Conservation (phyloP, 257 asterid genomes). For the Gentiana straminea region DNA sequence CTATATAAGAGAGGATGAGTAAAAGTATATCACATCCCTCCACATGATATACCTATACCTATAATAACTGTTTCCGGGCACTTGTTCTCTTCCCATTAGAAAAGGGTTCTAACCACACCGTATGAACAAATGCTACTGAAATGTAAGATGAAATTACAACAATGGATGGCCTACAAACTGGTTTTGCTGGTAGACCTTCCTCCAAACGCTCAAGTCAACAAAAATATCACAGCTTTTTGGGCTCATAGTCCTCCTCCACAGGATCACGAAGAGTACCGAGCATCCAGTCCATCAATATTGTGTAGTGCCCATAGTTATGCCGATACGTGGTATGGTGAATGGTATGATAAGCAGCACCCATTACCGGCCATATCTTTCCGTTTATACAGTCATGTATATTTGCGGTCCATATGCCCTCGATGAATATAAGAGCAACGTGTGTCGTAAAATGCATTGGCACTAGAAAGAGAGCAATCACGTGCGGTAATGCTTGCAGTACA, state of each 20-base stretch:
- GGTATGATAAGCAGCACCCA: conserved; percentile 97
- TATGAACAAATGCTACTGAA: no score
- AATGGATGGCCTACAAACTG: not conserved
- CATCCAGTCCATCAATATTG: conserved; percentile 98
- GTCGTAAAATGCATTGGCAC: conserved; percentile 64
- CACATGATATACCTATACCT: no score
- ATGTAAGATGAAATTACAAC: not conserved
- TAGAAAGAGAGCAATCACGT: conserved; percentile 67
- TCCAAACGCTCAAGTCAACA: not conserved
- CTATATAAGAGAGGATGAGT: no score
- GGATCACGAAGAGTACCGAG: conserved; percentile 93
- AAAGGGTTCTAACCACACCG: no score
- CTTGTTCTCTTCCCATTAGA: no score
- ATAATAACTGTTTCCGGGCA: no score
- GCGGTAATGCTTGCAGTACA: conserved; percentile 80
- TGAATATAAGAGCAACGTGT: conserved; percentile 60
- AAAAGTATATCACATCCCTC: no score
- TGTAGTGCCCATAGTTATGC: conserved; percentile 88
- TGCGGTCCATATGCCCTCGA: conserved; percentile 87
- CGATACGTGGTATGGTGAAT: conserved; percentile 95
- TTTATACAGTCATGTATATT: conserved; percentile 89
- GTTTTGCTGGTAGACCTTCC: not conserved
- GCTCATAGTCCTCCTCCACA: conserved; percentile 50
- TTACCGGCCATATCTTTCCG: conserved; percentile 79
- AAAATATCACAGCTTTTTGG: conserved; percentile 30